Evolutionary conservation across 83 land plant genomes (phyloP), one percentile per base, ranked within the genome.

Genomic region (Isoetes engelmannii): DNA sequence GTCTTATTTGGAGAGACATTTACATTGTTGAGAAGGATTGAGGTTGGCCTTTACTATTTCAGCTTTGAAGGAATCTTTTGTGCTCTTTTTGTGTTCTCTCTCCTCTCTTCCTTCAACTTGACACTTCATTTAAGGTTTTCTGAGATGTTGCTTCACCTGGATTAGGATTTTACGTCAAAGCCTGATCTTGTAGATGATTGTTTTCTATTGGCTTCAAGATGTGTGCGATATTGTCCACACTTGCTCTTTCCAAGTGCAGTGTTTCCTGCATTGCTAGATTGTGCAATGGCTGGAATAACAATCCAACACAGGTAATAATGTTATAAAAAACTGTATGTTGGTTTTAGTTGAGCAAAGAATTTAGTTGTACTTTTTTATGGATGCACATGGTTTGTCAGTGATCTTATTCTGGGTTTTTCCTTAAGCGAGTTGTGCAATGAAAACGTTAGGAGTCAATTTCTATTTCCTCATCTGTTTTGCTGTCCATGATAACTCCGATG

Each of bases 181-280:
- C 97, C 99, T 12, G 99, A 94, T 55, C 73, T 94, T 47, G 99
- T 90, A 7, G 99, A 90, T 83, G 99, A 94, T 56, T 94, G 99
- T 74, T 94, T 91, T 74, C 75, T 94, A 62, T 73, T 94, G 70
- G 90, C 97, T 59, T 94, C 99, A 67, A 89, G 99, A 56, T 94
- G 97, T 71, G 88, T 88, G 13, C 84, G 99, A 44, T 94, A 94
- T 75, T 94, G 99, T 68, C 97, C 97, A 55, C 84, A 94, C 13
- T 59, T 94, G 69, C 84, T 94, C 68, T 79, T 91, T 4, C 89
- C 97, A 6, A 84, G 86, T 42, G 45, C 85, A 4, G 79, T 88
- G 42, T 85, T 94, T 60, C 80, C 93, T 65, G 58, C 93, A 3
- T 67, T 94, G 58, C 76, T 94, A 54, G 93, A 88, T 73, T 88